Base-by-base conservation (phyloP, 495 filamentous ascomycete species). In the Talaromyces proteolyticus region DNA sequence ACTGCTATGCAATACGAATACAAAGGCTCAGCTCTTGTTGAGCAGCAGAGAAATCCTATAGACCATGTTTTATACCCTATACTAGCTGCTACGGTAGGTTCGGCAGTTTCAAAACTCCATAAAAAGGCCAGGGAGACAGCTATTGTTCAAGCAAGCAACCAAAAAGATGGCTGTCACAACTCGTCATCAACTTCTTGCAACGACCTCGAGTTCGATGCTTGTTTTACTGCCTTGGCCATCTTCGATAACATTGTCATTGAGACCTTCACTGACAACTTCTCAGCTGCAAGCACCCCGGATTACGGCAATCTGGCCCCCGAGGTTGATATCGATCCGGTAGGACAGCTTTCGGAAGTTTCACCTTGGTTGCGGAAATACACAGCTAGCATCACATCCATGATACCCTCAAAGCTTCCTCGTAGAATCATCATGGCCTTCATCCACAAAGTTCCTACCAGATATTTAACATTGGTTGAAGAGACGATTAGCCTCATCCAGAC, bases 371-470 rank as follows among this genome's bases (percentile, higher is more conserved):
- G 49, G 36, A 52, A 42, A 23, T 65, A 65, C 41, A 55, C 59
- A 50, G 54, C 56, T 47, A 62, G 56, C 19, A 58, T 65, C 17
- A 66, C 63, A 14, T 66, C 63, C 3, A 66, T 62, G 52, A 42
- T 47, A 21, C 44, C 60, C 1, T 57, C 63, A 4, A 56, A 44
- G 17, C 53, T 55, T 3, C 57, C 58, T n/a, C 55, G 63, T 24
- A 55, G 63, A 25, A 57, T 57, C 17, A 61, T 63, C 20, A 63
- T 66, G 63, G 57, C 63, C 4, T 63, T 63, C 41, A 19, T 66
- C 14, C 58, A 66, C 52, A 58, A 63, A 49, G 57, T 51, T 1
- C 58, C 60, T 4, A 34, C 51, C 3, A 53, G 53, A 21, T 63
- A 46, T 50, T 52, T 66, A 19, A 50, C 25, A 5, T 34, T 63